Conservation (phyloP, 2,329 filamentous ascomycete species). For the Hymenoscyphus occultus region DNA sequence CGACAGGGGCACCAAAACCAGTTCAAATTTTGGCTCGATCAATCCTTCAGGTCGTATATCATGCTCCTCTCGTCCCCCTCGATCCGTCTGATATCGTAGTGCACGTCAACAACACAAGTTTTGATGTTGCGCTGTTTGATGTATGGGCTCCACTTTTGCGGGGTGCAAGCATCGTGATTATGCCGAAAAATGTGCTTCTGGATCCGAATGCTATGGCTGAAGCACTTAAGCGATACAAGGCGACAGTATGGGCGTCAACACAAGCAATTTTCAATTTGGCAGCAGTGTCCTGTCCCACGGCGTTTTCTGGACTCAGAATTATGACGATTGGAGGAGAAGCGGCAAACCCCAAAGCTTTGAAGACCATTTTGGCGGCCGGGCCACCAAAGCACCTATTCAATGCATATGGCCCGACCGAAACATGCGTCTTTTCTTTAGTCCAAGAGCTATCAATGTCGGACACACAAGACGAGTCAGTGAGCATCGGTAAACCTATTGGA, state of each 20-base stretch:
- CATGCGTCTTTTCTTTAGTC: background rate
- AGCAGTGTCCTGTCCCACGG: background rate
- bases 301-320: background rate
- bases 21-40: slow-evolving; percentile 2
- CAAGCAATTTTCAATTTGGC: slow-evolving; percentile 4
- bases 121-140: slow-evolving; percentile 6
- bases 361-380: background rate
- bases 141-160: slow-evolving; percentile 4
- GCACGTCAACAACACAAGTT: slow-evolving; percentile 7
- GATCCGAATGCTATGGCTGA: background rate
- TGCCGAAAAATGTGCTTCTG: slow-evolving; percentile 1
- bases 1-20: slow-evolving; percentile 6
- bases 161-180: slow-evolving; percentile 7
- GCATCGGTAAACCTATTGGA: slow-evolving; percentile 6
- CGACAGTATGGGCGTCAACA: slow-evolving; percentile 6
- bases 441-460: background rate
- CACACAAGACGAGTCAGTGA: background rate
- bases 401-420: slow-evolving; percentile 6
- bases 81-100: background rate
- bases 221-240: slow-evolving; percentile 1
- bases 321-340: slow-evolving; percentile 4
- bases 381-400: slow-evolving; percentile 6
- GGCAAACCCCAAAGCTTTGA: slow-evolving; percentile 3
- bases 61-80: background rate
- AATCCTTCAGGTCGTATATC: slow-evolving; percentile 2